phyloP scores from a whole-genome alignment of 1,284 basidiomycete species.

The Tylopilus sp. region DNA sequence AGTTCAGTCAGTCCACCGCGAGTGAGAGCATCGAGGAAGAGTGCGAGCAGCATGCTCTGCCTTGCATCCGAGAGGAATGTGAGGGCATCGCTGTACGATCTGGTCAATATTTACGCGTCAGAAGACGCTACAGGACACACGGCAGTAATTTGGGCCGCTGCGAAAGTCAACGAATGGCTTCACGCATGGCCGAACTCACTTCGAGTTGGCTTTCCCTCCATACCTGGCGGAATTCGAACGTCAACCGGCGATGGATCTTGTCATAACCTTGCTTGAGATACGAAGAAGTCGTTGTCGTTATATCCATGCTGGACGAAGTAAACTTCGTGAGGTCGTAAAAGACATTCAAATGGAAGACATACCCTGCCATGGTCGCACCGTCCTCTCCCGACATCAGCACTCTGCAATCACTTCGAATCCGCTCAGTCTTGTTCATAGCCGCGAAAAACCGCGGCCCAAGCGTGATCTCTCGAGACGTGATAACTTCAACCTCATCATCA shows the following conservation, averaged over 20 bases:
- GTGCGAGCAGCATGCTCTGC: slow-evolving; percentile 70
- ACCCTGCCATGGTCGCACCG: slow-evolving; percentile 85
- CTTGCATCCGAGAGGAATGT: slow-evolving; percentile 75
- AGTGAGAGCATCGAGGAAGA: slow-evolving; percentile 77
- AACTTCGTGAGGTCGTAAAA: background rate
- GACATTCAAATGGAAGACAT: slow-evolving; percentile 18
- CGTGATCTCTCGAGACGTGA: slow-evolving; percentile 75
- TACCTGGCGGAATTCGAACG: slow-evolving; percentile 81
- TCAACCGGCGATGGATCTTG: slow-evolving; percentile 83
- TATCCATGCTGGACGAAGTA: slow-evolving; percentile 74
- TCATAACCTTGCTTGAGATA: slow-evolving; percentile 87
- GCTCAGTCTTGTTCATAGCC: slow-evolving; percentile 82
- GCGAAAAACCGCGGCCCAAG: slow-evolving; percentile 72
- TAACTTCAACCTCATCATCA: too few species aligned
- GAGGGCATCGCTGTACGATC: slow-evolving; percentile 64
- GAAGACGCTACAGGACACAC: slow-evolving; percentile 38
- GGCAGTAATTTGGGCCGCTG: slow-evolving; percentile 73
- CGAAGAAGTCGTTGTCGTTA: slow-evolving; percentile 77
- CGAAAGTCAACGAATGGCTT: slow-evolving; percentile 70
- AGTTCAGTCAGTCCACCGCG: slow-evolving; percentile 84
- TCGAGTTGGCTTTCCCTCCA: slow-evolving; percentile 77
- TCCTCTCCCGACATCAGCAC: slow-evolving; percentile 87
- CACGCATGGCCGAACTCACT: slow-evolving; percentile 64
- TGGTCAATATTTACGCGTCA: background rate
- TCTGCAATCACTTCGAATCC: slow-evolving; percentile 79